Evolutionary conservation across 768 basidiomycete species (phyloP), one percentile per base, ranked within the genome.

Genomic region (Clitopilus passeckerianus): DNA sequence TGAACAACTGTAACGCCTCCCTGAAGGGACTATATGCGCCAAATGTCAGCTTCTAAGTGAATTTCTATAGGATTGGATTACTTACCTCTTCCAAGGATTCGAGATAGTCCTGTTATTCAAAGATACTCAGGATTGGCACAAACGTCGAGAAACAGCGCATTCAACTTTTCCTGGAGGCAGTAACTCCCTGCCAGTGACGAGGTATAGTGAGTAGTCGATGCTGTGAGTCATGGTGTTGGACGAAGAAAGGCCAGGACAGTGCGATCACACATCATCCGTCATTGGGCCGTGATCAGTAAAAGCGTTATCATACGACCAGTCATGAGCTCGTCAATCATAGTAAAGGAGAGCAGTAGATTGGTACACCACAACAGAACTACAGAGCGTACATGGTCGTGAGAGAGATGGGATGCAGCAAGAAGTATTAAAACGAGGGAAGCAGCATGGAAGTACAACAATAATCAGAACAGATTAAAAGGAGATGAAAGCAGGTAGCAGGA

Each of bases 1-100:
- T 97, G 95, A 5, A 97, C 92, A 53, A 95, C 67, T 1, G 93
- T 94, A 0, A 96, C 93, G 1, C 94, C 95, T 9, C 95, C 95
- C 67, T 84, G 75, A 15, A 96, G 75, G 1, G 93, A 80, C 92
- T 94, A 61, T 22, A 62, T 30, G 62, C 20, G n/a, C n/a, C 15
- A 22, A 12, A 50, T 10, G 1, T 50, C 12, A 50, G 46, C 10
- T 16, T n/a, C 10, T 5, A 12, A 18, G 9, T 23, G 9, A 23
- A 9, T 16, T 20, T 10, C 16, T 5, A 16, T 10, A n/a, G 5
- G 22, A 50, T 57, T 20, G 60, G 58, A 43, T 10, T 18, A 20
- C 15, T 35, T 65, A 90, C 91, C 74, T 90, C 83, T 80, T 91
- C 90, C 60, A 96, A 77, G 34, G 81, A 86, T 65, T 88, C 77